These are phyloP conservation scores for Penicillium pancosmium DNA, from an alignment of 495 filamentous ascomycete species.

Conservation along the genomic window DNA sequence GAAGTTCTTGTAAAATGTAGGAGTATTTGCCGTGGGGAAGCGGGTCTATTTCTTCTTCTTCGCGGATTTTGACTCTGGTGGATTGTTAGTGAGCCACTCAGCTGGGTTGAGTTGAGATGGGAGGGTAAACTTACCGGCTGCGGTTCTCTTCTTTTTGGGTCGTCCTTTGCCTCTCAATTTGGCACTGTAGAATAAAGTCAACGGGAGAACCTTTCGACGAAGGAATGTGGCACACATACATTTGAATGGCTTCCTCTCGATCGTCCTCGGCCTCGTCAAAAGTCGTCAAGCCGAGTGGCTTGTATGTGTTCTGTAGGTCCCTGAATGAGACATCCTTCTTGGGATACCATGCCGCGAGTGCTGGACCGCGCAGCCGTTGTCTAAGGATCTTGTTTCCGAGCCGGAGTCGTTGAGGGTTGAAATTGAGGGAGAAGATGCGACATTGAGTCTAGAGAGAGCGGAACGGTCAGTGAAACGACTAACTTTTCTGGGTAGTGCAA, in stretches of 20 bases:
- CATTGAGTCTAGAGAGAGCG: conserved; percentile 68
- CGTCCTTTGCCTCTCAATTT: conserved; percentile 84
- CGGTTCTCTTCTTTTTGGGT: conserved; percentile 85
- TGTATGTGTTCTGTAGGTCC: conserved; percentile 59
- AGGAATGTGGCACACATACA: conserved; percentile 42
- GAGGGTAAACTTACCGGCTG: conserved; percentile 55
- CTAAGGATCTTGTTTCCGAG: conserved; percentile 87
- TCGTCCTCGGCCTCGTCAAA: conserved; percentile 77
- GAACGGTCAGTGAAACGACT: conserved; percentile 1
- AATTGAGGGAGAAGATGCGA: conserved; percentile 86
- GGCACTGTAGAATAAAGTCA: conserved; percentile 44
- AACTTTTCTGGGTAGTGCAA: too few species aligned
- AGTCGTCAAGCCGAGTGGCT: conserved; percentile 60
- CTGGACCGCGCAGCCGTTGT: conserved; percentile 77
- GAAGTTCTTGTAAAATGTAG: too few species aligned
- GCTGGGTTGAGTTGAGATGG: background rate
- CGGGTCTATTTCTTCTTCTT: conserved; percentile 48
- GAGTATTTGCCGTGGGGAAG: background rate
- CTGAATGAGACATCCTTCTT: conserved; percentile 67
- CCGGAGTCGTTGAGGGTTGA: conserved; percentile 79
- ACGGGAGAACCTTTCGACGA: background rate
- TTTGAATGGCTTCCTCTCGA: conserved; percentile 72
- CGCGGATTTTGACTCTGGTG: conserved; percentile 40
- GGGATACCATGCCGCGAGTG: conserved; percentile 85
- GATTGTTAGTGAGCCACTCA: conserved; percentile 13